These are phyloP conservation scores for Xylaria sp. DNA, from an alignment of 2,329 filamentous ascomycete genomes.

Conservation along the genomic window DNA sequence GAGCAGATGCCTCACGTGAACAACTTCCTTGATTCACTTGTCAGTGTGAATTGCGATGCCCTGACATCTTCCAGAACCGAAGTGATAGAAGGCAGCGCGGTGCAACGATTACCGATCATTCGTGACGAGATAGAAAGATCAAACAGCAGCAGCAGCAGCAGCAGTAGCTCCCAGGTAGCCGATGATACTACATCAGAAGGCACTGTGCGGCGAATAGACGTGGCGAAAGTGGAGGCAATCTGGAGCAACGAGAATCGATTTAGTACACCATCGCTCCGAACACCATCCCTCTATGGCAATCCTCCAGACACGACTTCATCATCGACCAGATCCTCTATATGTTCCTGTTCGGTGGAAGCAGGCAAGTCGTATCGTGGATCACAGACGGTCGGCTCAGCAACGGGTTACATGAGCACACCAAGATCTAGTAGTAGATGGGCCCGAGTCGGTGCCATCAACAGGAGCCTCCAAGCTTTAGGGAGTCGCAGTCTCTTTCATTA, in stretches of 20 bases:
- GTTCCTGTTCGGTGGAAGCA: slow-evolving; percentile 44
- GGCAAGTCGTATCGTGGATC: slow-evolving; percentile 44
- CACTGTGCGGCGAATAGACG: slow-evolving; percentile 45
- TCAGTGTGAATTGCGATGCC: slow-evolving; percentile 42
- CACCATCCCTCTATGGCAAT: slow-evolving; percentile 40
- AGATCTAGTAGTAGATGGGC: slow-evolving; percentile 54
- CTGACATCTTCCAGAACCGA: slow-evolving; percentile 32
- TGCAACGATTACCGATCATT: slow-evolving; percentile 48
- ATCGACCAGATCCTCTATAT: slow-evolving; percentile 43
- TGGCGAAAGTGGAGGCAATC: slow-evolving; percentile 41
- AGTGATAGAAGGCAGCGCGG: slow-evolving; percentile 36
- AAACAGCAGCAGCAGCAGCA: slow-evolving; percentile 42
- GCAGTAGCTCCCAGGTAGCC: slow-evolving; percentile 30
- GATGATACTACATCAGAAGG: slow-evolving; percentile 36
- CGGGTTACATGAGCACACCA: slow-evolving; percentile 42
- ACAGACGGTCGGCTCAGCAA: slow-evolving; percentile 35
- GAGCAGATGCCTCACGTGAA: slow-evolving; percentile 40
- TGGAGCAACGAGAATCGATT: slow-evolving; percentile 40
- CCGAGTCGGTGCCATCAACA: slow-evolving; percentile 53
- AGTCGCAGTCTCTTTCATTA: slow-evolving; percentile 60
- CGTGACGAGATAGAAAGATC: slow-evolving; percentile 47
- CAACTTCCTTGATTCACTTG: slow-evolving; percentile 42
- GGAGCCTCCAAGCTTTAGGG: slow-evolving; percentile 54
- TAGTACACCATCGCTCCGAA: slow-evolving; percentile 36
- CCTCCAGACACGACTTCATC: slow-evolving; percentile 36